Conservation (phyloP, 1,139 yeast species). For the Kurtzmaniella quercitrusa region DNA sequence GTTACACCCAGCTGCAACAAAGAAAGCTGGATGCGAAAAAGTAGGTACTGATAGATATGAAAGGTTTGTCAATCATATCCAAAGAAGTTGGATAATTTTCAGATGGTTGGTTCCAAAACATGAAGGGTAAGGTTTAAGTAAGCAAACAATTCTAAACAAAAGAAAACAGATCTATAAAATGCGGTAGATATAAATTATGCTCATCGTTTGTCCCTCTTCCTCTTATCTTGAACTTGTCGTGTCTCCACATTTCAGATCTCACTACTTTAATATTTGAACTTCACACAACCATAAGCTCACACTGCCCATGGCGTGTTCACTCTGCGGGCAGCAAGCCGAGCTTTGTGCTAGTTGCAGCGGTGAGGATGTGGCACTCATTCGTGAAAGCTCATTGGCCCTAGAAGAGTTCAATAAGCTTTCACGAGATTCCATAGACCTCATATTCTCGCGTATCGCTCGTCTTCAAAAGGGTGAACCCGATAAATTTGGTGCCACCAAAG, state of each 20-base stretch:
- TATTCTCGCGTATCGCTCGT: constrained; percentile 14
- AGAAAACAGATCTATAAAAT: no score
- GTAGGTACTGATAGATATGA: no score
- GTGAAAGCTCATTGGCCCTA: constrained; percentile 23
- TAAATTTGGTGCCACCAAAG: neutral
- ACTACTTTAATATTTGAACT: neutral
- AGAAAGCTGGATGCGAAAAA: no score
- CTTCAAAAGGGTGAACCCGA: neutral
- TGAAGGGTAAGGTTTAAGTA: no score
- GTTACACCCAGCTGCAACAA: no score
- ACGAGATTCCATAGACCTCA: constrained; percentile 23
- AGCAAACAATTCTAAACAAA: no score
- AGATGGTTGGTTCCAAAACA: no score
- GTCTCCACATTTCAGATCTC: neutral
- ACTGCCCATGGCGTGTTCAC: constrained; percentile 3
- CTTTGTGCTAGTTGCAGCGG: constrained; percentile 20
- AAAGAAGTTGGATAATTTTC: no score
- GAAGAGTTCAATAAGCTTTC: constrained; percentile 19
- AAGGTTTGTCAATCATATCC: no score
- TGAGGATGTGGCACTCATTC: constrained; percentile 17
- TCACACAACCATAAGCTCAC: neutral
- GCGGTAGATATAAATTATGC: no score
- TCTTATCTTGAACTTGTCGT: neutral
- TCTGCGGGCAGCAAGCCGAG: constrained; percentile 6
- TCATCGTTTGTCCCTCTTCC: neutral